Base-by-base conservation (phyloP, 176 grass and related monocot species). In the Juncus effusus region DNA sequence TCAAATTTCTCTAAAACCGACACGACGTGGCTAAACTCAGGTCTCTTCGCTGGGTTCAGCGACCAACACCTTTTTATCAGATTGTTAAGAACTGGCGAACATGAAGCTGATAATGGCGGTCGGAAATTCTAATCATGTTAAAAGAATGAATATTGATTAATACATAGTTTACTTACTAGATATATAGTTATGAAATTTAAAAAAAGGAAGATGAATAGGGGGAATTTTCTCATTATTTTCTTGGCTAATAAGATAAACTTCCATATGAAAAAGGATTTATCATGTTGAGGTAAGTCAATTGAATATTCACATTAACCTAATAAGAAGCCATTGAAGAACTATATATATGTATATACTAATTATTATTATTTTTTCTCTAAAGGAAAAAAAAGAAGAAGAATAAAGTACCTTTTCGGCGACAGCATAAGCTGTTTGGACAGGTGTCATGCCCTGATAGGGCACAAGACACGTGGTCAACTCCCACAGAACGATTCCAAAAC, bases 401-500 rank as follows among this genome's bases (percentile, higher is more conserved):
- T 36, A 15, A 3, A 14, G 3, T 55, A 96, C 94, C 89, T 99
- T 99, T 61, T 99, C 83, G 0, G 81, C 70, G 7, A 86, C 95
- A 36, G 95, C 95, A 74, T 99, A 99, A 1, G 89, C 89, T 11
- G 95, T 88, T 84, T 99, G 95, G 53, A 99, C 89, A 3, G 95
- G 94, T 0, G 94, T 99, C 94, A 99, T 99, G 11, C 94, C 89
- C 72, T 99, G 89, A 71, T 89, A 99, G 1, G 94, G 94, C 5
- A 94, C 85, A 7, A 99, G 85, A 40, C 87, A 90, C 8, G 94
- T 99, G n/a, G 94, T 99, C 59, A 99, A 83, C 75, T 99, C 95
- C 95, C 95, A 99, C 40, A 99, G 78, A 56, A 99, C 95, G 74
- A 99, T 90, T 38, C 95, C 95, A 45, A 99, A 99, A 77, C 95